Conservation (phyloP, 2,329 filamentous ascomycete genomes). For the Fusarium miscanthi region DNA sequence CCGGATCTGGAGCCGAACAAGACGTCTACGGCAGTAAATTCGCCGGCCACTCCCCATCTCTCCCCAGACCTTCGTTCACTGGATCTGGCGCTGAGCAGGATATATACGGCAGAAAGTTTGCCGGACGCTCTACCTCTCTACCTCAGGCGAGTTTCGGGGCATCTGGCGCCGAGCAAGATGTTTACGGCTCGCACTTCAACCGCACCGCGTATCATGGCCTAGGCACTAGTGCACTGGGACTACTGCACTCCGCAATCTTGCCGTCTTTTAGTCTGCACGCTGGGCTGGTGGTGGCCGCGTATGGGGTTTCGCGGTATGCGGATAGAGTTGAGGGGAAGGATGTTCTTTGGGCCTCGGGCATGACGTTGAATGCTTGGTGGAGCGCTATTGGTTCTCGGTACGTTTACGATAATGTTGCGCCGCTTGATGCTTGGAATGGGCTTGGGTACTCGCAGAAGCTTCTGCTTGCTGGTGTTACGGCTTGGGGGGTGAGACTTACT, state of each 20-base stretch:
- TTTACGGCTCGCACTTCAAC: constrained; percentile 17
- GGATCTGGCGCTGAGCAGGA: constrained; percentile 11
- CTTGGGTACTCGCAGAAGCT: constrained; percentile 11
- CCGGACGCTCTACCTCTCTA: background rate
- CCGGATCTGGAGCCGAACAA: constrained; percentile 10
- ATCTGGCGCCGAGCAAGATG: constrained; percentile 7
- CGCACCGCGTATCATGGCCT: constrained; percentile 6
- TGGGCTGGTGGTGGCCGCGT: constrained; percentile 1
- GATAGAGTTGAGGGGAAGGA: constrained; percentile 19
- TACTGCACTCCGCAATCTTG: constrained; percentile 2
- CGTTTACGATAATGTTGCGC: background rate
- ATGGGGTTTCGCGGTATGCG: constrained; percentile 8
- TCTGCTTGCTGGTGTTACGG: background rate
- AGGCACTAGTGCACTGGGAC: constrained; percentile 3
- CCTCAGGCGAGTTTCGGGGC: background rate
- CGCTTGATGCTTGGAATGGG: constrained; percentile 1
- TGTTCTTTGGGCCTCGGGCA: constrained; percentile 13
- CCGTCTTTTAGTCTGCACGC: constrained; percentile 15
- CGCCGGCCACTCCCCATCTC: background rate
- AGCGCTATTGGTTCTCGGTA: constrained; percentile 13
- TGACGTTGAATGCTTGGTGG: constrained; percentile 28
- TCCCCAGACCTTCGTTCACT: background rate
- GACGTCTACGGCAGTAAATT: constrained; percentile 5
- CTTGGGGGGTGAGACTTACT: constrained; percentile 8
- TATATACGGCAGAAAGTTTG: background rate